Percentiles rank a stretch among this genome's conserved stretches.
phyloP scores from a whole-genome alignment of 108 stramenopile genomes.

The Aurantiochytrium sp. region DNA sequence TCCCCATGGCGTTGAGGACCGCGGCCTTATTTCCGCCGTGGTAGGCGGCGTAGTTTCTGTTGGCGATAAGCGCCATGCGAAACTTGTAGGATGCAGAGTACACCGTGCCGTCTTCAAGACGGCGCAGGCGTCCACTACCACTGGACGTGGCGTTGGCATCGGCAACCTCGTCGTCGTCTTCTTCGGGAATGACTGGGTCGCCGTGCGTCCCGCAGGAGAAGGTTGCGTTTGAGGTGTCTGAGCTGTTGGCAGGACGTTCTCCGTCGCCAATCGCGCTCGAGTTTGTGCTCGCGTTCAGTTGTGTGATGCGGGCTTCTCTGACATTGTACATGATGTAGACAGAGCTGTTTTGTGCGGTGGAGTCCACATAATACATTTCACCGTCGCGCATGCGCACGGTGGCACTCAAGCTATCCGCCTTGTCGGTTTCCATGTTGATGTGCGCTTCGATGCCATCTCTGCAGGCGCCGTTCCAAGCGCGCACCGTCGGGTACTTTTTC shows the following conservation, averaged over 20 bases:
- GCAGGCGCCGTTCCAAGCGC: not conserved
- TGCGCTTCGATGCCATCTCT: not conserved
- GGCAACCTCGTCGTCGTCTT: not conserved
- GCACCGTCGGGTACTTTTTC: not conserved
- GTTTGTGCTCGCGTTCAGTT: not conserved
- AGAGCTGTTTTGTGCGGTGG: not conserved
- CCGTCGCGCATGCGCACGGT: not conserved
- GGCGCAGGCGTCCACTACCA: not conserved
- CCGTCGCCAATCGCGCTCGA: not conserved
- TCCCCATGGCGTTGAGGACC: not conserved
- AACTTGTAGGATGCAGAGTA: not conserved
- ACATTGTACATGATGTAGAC: not conserved
- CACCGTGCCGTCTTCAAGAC: not conserved
- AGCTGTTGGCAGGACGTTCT: not conserved
- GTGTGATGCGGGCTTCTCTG: not conserved
- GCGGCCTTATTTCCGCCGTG: not conserved
- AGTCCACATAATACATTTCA: not conserved
- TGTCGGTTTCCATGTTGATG: not conserved
- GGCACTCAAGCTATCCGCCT: not conserved
- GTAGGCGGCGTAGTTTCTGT: not conserved
- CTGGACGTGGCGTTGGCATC: not conserved
- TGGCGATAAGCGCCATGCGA: slow-evolving; percentile 7
- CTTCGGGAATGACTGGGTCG: not conserved
- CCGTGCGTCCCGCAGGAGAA: not conserved
- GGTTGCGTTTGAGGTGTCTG: not conserved